Evolutionary conservation across 1,284 basidiomycete genomes (phyloP), one percentile per base, ranked within the genome.

Genomic region (Leucoagaricus sp.): DNA sequence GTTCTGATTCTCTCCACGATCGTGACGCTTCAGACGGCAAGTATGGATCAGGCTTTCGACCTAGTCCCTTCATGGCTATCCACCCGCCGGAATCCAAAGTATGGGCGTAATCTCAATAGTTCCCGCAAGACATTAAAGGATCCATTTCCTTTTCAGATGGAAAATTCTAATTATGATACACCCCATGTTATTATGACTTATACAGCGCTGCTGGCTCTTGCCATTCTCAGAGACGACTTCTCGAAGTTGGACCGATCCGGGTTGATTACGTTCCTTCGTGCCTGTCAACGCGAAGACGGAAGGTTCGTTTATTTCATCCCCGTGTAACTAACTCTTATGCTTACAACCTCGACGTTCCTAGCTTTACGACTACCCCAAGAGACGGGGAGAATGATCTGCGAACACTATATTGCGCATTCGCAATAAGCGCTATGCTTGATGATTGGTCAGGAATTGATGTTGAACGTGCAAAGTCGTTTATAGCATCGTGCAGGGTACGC

Each of bases 161-260:
- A 69, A 28, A 77, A 79, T 60, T 72, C 73, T 4, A 73, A 80
- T 49, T 79, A 82, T 61, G 83, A 91, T 60, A 79, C 82, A 4
- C 88, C 91, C 0, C 91, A 96, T 69, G 75, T 96, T n/a, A 93
- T 96, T 57, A 92, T 94, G 81, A 94, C 94, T 7, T 97, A 97
- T 67, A 93, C 93, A 0, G 92, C 94, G 0, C 69, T 97, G 2
- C 73, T 95, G 1, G 81, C 84, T 0, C 84, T 97, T 3, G 85
- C 89, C 0, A 87, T 96, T 58, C 79, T 97, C 6, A 80, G 89
- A n/a, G 93, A 94, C 63, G 85, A 92, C 61, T 87, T 94, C 61
- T 71, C 79, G 42, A 72, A 74, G 47, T 75, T 96, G 17, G 83
- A 96, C 65, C 77, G 85, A 44, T 38, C 70, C 1, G 90, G 86